Evolutionary conservation across 2,329 filamentous ascomycete genomes (phyloP).

Genomic region (Aspergillus sp.): DNA sequence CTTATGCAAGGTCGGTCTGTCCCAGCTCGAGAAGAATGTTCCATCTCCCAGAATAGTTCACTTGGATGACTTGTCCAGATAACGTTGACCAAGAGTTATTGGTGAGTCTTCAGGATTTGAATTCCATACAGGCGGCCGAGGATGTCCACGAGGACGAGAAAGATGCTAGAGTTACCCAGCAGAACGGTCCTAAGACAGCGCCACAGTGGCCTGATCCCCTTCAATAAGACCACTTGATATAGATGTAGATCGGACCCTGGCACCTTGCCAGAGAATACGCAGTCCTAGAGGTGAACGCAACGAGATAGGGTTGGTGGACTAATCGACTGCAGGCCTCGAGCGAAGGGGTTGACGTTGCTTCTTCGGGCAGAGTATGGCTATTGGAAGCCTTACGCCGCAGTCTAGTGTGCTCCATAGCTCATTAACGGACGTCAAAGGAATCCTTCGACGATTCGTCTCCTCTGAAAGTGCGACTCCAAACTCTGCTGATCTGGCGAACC

Average conservation of each 20-base stretch:
- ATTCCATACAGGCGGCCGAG: background rate
- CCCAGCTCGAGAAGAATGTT: constrained; percentile 27
- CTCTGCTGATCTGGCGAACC: background rate
- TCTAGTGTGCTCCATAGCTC: constrained; percentile 5
- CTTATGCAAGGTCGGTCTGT: constrained; percentile 27
- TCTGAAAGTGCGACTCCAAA: background rate
- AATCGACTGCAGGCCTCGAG: background rate
- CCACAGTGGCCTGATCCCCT: constrained; percentile 16
- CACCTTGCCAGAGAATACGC: background rate
- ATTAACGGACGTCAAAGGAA: constrained; percentile 2
- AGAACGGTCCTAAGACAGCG: constrained; percentile 17
- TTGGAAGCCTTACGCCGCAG: constrained; percentile 19
- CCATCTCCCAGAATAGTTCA: background rate
- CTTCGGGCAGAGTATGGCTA: constrained; percentile 15
- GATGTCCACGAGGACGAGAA: constrained; percentile 2
- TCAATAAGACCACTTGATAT: constrained; percentile 1
- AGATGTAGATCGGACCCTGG: constrained; percentile 9
- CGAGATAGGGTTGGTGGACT: constrained; percentile 1
- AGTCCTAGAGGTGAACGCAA: background rate
- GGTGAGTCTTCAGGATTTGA: background rate
- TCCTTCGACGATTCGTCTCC: constrained; percentile 9
- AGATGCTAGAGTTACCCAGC: constrained; percentile 12
- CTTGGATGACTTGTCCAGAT: background rate
- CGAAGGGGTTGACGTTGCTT: constrained; percentile 19
- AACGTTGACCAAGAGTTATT: background rate